Conservation (phyloP, 306 rosid species). For the Crotalaria pallida region DNA sequence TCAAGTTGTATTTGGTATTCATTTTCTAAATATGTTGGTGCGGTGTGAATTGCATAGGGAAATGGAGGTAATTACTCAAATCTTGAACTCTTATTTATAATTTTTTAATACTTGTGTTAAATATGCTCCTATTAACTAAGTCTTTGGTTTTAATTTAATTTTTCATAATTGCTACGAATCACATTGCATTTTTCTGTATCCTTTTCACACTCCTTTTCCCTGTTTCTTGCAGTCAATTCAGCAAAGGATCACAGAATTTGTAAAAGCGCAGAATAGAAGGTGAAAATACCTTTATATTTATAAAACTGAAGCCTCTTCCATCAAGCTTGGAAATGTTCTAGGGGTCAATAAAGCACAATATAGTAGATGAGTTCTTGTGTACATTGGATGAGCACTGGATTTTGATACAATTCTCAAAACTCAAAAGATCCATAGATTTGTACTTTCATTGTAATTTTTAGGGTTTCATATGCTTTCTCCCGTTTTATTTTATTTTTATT, state of each 20-base stretch:
- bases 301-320: conserved; percentile 10
- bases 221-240: conserved; percentile 61
- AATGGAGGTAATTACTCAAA: conserved; percentile 53
- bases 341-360: conserved; percentile 14
- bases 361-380: conserved; percentile 25
- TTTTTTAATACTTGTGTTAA: background rate
- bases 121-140: background rate
- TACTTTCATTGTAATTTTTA: too few species aligned
- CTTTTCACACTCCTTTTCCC: background rate
- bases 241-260: conserved; percentile 62
- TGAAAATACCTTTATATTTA: conserved; percentile 21
- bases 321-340: conserved; percentile 1
- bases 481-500: too few species aligned
- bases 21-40: conserved; percentile 11
- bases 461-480: too few species aligned
- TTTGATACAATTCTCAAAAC: conserved; percentile 11
- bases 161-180: background rate
- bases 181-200: background rate
- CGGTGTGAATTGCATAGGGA: conserved; percentile 67
- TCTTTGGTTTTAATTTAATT: background rate
- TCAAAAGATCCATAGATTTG: conserved; percentile 20
- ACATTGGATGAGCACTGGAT: conserved; percentile 2
- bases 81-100: background rate
- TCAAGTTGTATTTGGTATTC: background rate
- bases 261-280: conserved; percentile 31